Base-by-base conservation (phyloP, 495 filamentous ascomycete genomes). In the Tuber indicum region DNA sequence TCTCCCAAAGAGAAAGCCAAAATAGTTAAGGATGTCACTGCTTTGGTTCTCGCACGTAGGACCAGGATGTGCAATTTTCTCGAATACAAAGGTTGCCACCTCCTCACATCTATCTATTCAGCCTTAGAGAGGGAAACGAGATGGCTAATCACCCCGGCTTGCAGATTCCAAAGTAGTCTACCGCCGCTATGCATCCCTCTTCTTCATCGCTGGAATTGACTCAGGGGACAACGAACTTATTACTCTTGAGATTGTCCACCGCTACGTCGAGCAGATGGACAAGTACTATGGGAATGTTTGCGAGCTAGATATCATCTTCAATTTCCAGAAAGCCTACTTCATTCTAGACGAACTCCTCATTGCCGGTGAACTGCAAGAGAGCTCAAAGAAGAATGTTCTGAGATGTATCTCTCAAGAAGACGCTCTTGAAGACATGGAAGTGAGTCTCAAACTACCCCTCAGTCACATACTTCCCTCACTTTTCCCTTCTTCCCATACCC, bases 41-140 rank as follows among this genome's bases (percentile, higher is more conserved):
- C 98, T 85, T 91, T 98, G 26, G 96, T 99, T 76, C 91, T 99
- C 75, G 95, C 96, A 45, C 90, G 96, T 77, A 88, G 96, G 81
- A 98, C 96, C 70, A 93, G 96, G 79, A 99, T 99, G 96, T 99
- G 96, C 88, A 99, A 99, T 86, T 99, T 99, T 86, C 90, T 98
- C 69, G 96, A 99, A 82, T 98, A 99, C 86, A 99, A 99, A 92
- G 96, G 96, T 93, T 70, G 58, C 81, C 70, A 21, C 26, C 21
- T 17, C 58, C 10, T 66, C 58, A 36, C 32, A 66, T 32, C 52
- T 36, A 36, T 17, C 26, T 16, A 36, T 6, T 6, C 26, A 17
- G 12, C 26, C 14, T 17, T 36, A 14, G 58, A 17, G 58, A 66
- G 58, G 52, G 52, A n/a, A 32, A 32, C 10, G n/a, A n/a, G 52